Conservation (phyloP, 805 yeast genomes). For the Metschnikowia henanensis region DNA sequence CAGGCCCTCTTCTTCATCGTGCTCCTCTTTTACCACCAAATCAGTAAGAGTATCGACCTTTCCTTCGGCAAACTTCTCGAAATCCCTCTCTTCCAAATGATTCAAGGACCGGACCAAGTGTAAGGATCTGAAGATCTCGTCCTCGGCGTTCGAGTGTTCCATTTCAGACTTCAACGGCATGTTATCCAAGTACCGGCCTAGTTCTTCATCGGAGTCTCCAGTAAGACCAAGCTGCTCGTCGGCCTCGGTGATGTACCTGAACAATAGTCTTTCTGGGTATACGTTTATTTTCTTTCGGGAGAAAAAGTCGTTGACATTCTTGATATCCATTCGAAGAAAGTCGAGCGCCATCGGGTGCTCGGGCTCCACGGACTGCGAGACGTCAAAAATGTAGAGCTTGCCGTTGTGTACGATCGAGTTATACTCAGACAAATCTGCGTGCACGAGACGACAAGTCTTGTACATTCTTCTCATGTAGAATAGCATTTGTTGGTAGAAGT, state of each 20-base stretch:
- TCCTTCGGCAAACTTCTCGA: constrained; percentile 74
- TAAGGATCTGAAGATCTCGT: constrained; percentile 82
- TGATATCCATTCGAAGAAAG: constrained; percentile 95
- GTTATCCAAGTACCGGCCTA: constrained; percentile 43
- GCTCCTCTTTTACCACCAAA: constrained; percentile 40
- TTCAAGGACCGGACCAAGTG: constrained; percentile 78
- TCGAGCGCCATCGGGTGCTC: constrained; percentile 97
- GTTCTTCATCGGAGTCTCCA: constrained; percentile 42
- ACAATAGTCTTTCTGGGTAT: constrained; percentile 78
- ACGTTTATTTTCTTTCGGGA: constrained; percentile 67
- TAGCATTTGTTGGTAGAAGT: constrained; percentile 74
- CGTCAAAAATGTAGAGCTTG: constrained; percentile 86
- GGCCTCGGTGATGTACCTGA: constrained; percentile 67
- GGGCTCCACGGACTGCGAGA: constrained; percentile 96
- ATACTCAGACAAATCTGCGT: constrained; percentile 96
- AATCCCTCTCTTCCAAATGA: constrained; percentile 88
- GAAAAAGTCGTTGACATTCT: constrained; percentile 90
- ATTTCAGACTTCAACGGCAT: constrained; percentile 60
- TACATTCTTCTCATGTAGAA: constrained; percentile 85
- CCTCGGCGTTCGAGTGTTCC: constrained; percentile 58
- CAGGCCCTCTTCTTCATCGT: constrained; percentile 2
- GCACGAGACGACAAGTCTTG: constrained; percentile 86
- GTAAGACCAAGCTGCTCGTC: constrained; percentile 36
- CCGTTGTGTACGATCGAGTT: constrained; percentile 83
- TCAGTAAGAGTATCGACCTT: constrained; percentile 76